Conservation (phyloP, 1,139 yeast species). For the Debaryomyces sp. region DNA sequence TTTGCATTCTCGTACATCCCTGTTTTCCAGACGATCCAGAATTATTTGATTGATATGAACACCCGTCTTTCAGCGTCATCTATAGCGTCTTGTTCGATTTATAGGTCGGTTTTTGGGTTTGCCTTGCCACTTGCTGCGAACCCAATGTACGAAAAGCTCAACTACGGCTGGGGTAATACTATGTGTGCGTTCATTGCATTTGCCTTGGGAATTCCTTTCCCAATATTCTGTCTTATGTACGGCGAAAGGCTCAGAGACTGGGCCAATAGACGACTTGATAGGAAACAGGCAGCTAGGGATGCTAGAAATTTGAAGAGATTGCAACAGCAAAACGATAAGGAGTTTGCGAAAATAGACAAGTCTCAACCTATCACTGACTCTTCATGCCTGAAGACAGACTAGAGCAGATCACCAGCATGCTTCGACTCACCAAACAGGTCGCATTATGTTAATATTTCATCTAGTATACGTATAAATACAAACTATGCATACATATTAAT, state of each 20-base stretch:
- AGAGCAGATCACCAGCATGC: neutral
- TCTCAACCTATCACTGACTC: neutral
- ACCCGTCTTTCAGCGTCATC: constrained; percentile 63
- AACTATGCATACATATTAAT: too few relatives aligned
- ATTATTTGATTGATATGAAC: constrained; percentile 66
- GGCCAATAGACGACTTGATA: constrained; percentile 53
- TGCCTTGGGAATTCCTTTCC: constrained; percentile 64
- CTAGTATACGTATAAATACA: neutral
- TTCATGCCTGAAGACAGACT: neutral
- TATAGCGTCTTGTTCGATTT: constrained; percentile 64
- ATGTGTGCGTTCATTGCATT: constrained; percentile 58
- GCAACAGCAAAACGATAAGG: constrained; percentile 10
- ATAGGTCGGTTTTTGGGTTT: constrained; percentile 60
- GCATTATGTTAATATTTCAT: neutral
- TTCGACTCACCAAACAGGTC: neutral
- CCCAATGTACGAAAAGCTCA: constrained; percentile 44
- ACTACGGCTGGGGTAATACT: constrained; percentile 71
- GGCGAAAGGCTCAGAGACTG: constrained; percentile 59
- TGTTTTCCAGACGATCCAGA: constrained; percentile 61
- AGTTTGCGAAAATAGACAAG: neutral
- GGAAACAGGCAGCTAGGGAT: constrained; percentile 44
- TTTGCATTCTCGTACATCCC: constrained; percentile 62
- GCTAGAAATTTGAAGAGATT: constrained; percentile 28
- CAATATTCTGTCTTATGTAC: constrained; percentile 54
- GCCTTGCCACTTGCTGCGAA: constrained; percentile 54